Base-by-base conservation (phyloP, 2,329 filamentous ascomycete species). In the Escovopsis weberi region DNA sequence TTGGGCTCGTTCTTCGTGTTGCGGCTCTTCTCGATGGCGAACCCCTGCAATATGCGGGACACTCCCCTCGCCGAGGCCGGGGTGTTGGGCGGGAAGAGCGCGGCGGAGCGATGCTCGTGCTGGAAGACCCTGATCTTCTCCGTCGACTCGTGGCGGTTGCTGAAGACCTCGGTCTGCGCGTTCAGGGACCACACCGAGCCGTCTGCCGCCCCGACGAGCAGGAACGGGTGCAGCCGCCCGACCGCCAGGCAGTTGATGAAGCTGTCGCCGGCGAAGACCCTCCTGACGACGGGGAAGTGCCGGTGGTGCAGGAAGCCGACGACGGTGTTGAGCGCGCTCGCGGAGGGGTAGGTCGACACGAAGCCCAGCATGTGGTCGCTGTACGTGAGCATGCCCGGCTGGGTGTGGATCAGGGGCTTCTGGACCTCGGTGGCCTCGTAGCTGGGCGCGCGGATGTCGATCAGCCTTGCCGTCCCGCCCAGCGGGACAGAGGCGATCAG, bases 331-430 rank as follows among this genome's bases (percentile, higher is more conserved):
- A 69, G 61, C 12, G 72, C 67, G 45, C 68, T 70, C 3, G 69
- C 67, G 0, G 69, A 70, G 2, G 74, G 71, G 51, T 69, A 69
- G 19, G 68, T 56, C 28, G 66, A 65, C 44, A 71, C 65, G 56
- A 71, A 78, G 6, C 72, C 73, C 42, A 72, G 63, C 37, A 78
- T 58, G 46, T 73, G 67, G 47, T 75, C 70, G 53, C 64, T 69
- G 66, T 73, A 78, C 18, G 63, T 59, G 12, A 78, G 59, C 35
- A 75, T 57, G 46, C 69, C 68, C 4, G 71, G 66, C 46, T 75
- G 71, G 47, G 73, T 69, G 45, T 60, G 64, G 39, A 75, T 65
- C 15, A 66, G 61, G 10, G 70, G 63, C 38, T 64, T 66, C 15
- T 69, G 66, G 40, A 73, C 67, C 50, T 72, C 74, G 3, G 72